A percentile compares a stretch with the other conserved stretches of the same genome.
These are phyloP conservation scores for Heliamphora exappendiculata DNA, from an alignment of 148 eudicot genomes.

Conservation along the genomic window DNA sequence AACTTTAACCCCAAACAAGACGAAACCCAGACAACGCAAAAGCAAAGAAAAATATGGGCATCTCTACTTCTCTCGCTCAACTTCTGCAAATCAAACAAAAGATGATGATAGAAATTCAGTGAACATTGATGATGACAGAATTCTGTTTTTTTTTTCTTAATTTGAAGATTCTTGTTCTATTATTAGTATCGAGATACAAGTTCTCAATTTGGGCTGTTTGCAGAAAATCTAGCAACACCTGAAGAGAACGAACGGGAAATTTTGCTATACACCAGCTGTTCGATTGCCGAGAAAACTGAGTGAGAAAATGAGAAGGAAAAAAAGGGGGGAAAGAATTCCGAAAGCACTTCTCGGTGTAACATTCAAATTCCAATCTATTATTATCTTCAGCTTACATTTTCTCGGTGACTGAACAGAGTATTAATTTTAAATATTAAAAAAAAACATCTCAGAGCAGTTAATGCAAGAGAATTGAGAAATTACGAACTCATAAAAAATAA, in stretches of 20 bases:
- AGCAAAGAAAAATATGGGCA: background rate
- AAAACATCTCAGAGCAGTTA: too few relatives aligned
- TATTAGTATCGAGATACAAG: background rate
- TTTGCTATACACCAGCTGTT: background rate
- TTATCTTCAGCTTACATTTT: background rate
- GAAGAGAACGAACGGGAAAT: background rate
- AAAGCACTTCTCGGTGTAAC: background rate
- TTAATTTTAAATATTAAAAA: too few relatives aligned
- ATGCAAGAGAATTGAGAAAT: background rate
- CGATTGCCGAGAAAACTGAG: background rate
- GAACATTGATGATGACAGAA: background rate
- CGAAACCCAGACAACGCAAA: background rate
- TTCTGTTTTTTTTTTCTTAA: background rate
- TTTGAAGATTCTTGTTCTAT: background rate
- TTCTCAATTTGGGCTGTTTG: background rate
- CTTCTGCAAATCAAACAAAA: conserved; percentile 3
- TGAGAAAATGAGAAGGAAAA: background rate
- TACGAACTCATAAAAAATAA: background rate
- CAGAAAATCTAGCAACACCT: conserved; percentile 3
- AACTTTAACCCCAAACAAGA: background rate
- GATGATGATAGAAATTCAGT: conserved; percentile 4
- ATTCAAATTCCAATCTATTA: background rate
- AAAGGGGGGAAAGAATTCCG: too few relatives aligned
- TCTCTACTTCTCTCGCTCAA: background rate
- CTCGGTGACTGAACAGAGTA: background rate